These are phyloP conservation scores for Aschersonia sp. DNA, from an alignment of 2,329 filamentous ascomycete species.

Conservation along the genomic window DNA sequence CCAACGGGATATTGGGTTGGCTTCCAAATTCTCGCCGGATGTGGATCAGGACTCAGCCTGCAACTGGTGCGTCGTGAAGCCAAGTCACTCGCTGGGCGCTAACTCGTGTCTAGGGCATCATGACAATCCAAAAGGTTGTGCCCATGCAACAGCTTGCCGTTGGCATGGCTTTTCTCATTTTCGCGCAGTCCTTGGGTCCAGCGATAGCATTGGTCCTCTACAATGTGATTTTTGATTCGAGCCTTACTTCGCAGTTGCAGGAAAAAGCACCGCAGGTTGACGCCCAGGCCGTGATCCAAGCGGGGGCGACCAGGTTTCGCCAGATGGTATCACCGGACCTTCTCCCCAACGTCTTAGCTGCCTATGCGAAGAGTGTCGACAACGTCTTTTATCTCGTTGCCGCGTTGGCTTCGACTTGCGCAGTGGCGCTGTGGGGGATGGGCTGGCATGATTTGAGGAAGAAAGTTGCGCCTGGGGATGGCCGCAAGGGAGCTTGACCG, in stretches of 20 bases:
- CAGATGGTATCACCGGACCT: not conserved
- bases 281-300: not conserved
- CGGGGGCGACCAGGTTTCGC: slow-evolving; percentile 1
- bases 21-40: no score
- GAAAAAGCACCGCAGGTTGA: not conserved
- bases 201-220: slow-evolving; percentile 7
- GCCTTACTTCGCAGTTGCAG: not conserved
- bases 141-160: no score
- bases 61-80: no score
- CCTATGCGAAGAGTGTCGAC: not conserved
- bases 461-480: not conserved
- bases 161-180: not conserved
- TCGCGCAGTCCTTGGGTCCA: slow-evolving; percentile 4
- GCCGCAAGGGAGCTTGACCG: no score
- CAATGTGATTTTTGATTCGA: slow-evolving; percentile 8
- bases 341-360: not conserved
- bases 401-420: not conserved
- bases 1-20: no score
- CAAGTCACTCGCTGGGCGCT: no score
- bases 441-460: slow-evolving; percentile 2
- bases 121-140: no score
- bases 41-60: no score
- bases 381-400: not conserved
- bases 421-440: not conserved
- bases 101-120: no score